phyloP scores from a whole-genome alignment of 345 rosid genomes.

The Microthlaspi erraticum region DNA sequence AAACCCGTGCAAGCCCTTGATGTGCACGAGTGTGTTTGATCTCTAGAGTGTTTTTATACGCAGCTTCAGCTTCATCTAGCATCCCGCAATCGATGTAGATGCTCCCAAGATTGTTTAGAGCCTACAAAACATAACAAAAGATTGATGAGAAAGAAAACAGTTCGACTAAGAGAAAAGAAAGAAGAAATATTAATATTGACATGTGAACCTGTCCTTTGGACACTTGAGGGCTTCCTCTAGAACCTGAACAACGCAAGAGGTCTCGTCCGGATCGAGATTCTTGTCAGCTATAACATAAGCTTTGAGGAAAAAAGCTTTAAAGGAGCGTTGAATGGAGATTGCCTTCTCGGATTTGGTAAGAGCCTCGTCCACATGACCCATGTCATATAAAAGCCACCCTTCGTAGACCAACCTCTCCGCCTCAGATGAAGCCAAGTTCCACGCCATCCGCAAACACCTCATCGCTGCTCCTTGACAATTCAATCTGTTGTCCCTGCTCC shows the following conservation, averaged over 20 bases:
- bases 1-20: conserved; percentile 96
- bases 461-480: conserved; percentile 93
- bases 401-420: conserved; percentile 86
- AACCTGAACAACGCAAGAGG: conserved; percentile 68
- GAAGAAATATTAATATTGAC: not conserved
- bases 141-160: conserved; percentile 10
- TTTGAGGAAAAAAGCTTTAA: conserved; percentile 93
- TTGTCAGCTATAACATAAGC: conserved; percentile 86
- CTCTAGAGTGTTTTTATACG: conserved; percentile 80
- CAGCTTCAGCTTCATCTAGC: conserved; percentile 75
- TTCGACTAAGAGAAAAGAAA: not conserved
- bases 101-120: conserved; percentile 90
- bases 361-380: conserved; percentile 80
- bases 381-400: conserved; percentile 95
- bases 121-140: conserved; percentile 68
- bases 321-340: conserved; percentile 72
- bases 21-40: conserved; percentile 96
- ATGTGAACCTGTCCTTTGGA: conserved; percentile 91
- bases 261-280: conserved; percentile 63
- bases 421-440: conserved; percentile 61
- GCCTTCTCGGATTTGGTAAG: conserved; percentile 79
- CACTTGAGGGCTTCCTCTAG: conserved; percentile 92
- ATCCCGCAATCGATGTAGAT: conserved; percentile 76
- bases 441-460: conserved; percentile 80
- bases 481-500: too few relatives aligned